phyloP scores from a whole-genome alignment of 176 grass and related monocot species.

The Eleusine coracana region DNA sequence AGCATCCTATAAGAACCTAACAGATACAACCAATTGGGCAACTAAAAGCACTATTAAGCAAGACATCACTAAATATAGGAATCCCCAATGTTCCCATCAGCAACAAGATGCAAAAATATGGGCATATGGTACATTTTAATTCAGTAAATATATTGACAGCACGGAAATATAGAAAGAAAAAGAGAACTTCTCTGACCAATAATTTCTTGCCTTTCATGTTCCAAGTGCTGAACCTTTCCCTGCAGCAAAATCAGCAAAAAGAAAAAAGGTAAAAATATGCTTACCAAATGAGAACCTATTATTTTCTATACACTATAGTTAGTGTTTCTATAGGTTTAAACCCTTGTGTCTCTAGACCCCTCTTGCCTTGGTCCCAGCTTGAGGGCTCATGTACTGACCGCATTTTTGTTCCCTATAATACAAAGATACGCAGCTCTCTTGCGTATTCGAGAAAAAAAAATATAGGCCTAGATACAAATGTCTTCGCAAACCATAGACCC shows the following conservation, averaged over 20 bases:
- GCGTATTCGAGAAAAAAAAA: no score
- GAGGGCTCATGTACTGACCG: no score
- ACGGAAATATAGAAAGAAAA: slow-evolving; percentile 33
- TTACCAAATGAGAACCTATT: slow-evolving; percentile 25
- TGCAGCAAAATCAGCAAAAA: slow-evolving; percentile 54
- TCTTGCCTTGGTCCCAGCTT: no score
- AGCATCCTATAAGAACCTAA: slow-evolving; percentile 1
- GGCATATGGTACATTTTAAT: slow-evolving; percentile 4
- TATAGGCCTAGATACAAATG: slow-evolving; percentile 4
- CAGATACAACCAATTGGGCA: neutral
- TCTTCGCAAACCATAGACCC: neutral
- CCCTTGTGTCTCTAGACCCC: no score
- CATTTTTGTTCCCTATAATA: no score
- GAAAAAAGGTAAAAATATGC: slow-evolving; percentile 16
- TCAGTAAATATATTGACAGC: slow-evolving; percentile 28
- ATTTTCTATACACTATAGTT: no score
- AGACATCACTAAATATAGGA: slow-evolving; percentile 31
- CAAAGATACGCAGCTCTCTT: no score
- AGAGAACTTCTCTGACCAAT: slow-evolving; percentile 67
- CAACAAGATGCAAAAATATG: slow-evolving; percentile 18
- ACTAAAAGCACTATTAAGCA: neutral
- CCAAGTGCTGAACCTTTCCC: slow-evolving; percentile 59
- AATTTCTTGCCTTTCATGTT: slow-evolving; percentile 81
- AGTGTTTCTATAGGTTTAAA: no score
- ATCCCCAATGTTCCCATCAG: slow-evolving; percentile 17